A percentile compares a stretch with the other conserved stretches of the same genome.
These are phyloP conservation scores for Candida verbasci DNA, from an alignment of 805 yeast genomes.

Conservation along the genomic window DNA sequence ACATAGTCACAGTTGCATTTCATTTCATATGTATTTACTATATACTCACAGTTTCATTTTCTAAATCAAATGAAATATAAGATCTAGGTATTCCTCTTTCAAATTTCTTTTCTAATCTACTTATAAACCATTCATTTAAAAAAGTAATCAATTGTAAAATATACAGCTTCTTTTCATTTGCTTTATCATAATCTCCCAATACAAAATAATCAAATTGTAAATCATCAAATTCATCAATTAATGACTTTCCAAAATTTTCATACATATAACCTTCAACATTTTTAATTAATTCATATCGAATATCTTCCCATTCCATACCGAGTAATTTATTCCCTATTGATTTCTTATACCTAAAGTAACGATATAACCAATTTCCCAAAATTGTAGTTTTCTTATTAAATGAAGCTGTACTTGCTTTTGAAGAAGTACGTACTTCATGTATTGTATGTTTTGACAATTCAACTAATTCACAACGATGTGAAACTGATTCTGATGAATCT, in stretches of 20 bases:
- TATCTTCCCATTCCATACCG: constrained; percentile 42
- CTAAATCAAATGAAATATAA: constrained; percentile 23
- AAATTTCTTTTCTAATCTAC: constrained; percentile 6
- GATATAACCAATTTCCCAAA: constrained; percentile 26
- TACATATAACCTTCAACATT: constrained; percentile 35
- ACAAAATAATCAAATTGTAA: constrained; percentile 26
- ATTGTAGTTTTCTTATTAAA: constrained; percentile 23
- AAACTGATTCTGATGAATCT: constrained; percentile 16
- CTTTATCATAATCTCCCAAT: constrained; percentile 28
- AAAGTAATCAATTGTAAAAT: constrained; percentile 21
- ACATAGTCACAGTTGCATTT: no score
- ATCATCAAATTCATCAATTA: constrained; percentile 11
- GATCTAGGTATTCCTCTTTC: constrained; percentile 3
- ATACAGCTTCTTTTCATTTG: constrained; percentile 27
- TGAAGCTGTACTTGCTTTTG: constrained; percentile 22
- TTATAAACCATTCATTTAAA: constrained; percentile 22
- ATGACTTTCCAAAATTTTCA: constrained; percentile 27
- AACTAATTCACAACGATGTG: constrained; percentile 13
- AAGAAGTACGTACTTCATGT: constrained; percentile 22
- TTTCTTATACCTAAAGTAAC: constrained; percentile 34
- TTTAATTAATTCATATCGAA: constrained; percentile 30
- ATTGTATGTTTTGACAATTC: constrained; percentile 21
- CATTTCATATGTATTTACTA: background rate
- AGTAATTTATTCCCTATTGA: constrained; percentile 30
- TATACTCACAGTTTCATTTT: constrained; percentile 14